Percentiles rank a stretch among this genome's conserved stretches.
phyloP scores from a whole-genome alignment of 805 yeast species.

The Myxozyma vanderwaltii region DNA sequence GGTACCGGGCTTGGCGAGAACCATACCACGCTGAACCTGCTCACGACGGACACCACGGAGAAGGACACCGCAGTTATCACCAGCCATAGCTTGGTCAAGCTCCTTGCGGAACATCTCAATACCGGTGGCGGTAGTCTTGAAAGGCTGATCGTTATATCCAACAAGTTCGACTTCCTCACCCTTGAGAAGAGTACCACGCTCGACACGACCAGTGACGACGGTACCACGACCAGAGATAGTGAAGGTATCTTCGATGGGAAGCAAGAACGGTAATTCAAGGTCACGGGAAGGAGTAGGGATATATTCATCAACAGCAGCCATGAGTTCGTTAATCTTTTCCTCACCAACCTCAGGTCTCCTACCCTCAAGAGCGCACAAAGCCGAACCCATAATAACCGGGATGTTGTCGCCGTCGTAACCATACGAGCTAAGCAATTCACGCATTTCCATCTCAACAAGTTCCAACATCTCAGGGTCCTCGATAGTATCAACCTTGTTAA shows the following conservation, averaged over 20 bases:
- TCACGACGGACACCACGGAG: slow-evolving; percentile 99
- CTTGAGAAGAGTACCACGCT: slow-evolving; percentile 95
- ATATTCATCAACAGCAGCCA: slow-evolving; percentile 89
- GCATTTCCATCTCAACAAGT: slow-evolving; percentile 99
- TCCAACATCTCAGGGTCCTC: slow-evolving; percentile 99
- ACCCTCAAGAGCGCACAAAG: slow-evolving; percentile 91
- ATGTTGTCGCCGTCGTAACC: slow-evolving; percentile 98
- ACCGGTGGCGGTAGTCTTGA: slow-evolving; percentile 95
- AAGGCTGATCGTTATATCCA: slow-evolving; percentile 81
- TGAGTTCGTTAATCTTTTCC: slow-evolving; percentile 73
- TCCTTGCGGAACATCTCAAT: slow-evolving; percentile 99
- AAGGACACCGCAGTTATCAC: slow-evolving; percentile 97
- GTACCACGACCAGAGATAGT: slow-evolving; percentile 99
- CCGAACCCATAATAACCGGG: slow-evolving; percentile 98
- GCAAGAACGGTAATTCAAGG: slow-evolving; percentile 90
- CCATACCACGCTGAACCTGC: slow-evolving; percentile 96
- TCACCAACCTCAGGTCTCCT: slow-evolving; percentile 88
- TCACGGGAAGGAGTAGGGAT: slow-evolving; percentile 98
- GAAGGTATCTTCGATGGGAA: slow-evolving; percentile 97
- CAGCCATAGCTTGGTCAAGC: slow-evolving; percentile 95
- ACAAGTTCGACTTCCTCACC: slow-evolving; percentile 99
- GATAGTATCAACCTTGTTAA: slow-evolving; percentile 95
- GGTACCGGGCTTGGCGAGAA: slow-evolving; percentile 87
- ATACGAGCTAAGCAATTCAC: slow-evolving; percentile 85
- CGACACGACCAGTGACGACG: slow-evolving; percentile 98